phyloP scores from a whole-genome alignment of 2,329 filamentous ascomycete species.

The Pseudohalonectria lignicola region DNA sequence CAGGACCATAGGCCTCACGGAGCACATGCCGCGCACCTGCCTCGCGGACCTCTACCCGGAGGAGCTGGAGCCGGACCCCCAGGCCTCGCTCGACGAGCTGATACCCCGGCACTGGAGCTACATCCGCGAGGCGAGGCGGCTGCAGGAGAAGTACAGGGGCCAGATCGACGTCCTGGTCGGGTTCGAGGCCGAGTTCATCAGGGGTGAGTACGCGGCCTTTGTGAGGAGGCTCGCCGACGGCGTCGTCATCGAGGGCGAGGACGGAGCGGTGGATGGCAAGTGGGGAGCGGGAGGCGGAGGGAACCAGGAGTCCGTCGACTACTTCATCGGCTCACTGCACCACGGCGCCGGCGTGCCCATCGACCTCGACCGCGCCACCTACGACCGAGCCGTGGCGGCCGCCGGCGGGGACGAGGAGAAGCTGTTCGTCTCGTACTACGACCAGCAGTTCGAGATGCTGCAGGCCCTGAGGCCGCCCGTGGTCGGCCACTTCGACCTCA shows the following conservation, averaged over 20 bases:
- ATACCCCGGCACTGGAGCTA: constrained; percentile 56
- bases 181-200: constrained; percentile 91
- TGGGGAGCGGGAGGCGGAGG: too few relatives aligned
- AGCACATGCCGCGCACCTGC: constrained; percentile 82
- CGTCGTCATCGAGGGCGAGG: constrained; percentile 21
- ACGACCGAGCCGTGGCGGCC: constrained; percentile 44
- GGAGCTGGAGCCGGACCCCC: constrained; percentile 50
- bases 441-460: constrained; percentile 78
- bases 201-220: constrained; percentile 46
- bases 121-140: constrained; percentile 60
- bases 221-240: constrained; percentile 48
- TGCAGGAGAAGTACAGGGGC: constrained; percentile 58
- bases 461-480: constrained; percentile 58
- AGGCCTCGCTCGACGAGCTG: constrained; percentile 35
- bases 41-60: constrained; percentile 80
- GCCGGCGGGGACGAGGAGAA: constrained; percentile 46
- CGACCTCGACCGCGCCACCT: constrained; percentile 66
- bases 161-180: constrained; percentile 75
- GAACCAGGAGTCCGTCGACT: constrained; percentile 55
- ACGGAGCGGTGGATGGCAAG: constrained; percentile 1
- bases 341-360: constrained; percentile 73
- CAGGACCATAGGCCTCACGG: constrained; percentile 76
- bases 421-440: constrained; percentile 80
- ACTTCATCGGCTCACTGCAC: constrained; percentile 83
- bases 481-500: constrained; percentile 90